Evolutionary conservation across 164 flowering plant genomes (phyloP).

Genomic region (Magnolia officinalis): DNA sequence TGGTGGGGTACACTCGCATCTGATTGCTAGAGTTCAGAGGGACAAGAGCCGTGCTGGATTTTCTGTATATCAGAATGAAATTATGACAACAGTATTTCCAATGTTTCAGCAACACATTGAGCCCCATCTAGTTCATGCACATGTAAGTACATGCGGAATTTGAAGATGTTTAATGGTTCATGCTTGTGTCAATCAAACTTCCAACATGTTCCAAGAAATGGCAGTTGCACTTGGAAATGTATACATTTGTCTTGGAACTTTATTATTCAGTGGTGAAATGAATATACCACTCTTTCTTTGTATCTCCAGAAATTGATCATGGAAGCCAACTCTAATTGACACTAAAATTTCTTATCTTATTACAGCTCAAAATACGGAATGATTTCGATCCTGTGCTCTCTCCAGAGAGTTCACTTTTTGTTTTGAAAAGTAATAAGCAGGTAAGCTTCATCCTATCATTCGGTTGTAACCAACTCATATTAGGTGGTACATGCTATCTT

Average conservation of each 20-base stretch:
- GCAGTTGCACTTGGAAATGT: background rate
- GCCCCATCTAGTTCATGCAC: conserved; percentile 99
- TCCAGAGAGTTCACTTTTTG: conserved; percentile 96
- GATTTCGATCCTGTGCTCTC: conserved; percentile 99
- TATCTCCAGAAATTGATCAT: background rate
- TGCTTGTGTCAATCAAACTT: background rate
- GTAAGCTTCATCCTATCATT: conserved; percentile 30
- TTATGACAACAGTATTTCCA: conserved; percentile 94
- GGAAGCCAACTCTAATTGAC: background rate
- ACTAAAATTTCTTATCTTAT: background rate
- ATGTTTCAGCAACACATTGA: conserved; percentile 97
- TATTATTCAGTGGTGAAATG: background rate
- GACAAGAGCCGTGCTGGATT: conserved; percentile 82
- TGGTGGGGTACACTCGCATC: conserved; percentile 99
- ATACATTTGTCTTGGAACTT: background rate
- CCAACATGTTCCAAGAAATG: background rate
- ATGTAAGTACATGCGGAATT: conserved; percentile 53
- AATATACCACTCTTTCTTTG: background rate
- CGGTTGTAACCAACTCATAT: background rate
- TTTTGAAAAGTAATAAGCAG: conserved; percentile 90
- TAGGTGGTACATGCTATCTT: background rate
- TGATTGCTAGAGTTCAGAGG: conserved; percentile 93
- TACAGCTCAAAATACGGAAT: conserved; percentile 94
- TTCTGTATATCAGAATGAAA: conserved; percentile 82
- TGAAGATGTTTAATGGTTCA: background rate